phyloP scores from a whole-genome alignment of 768 basidiomycete genomes.

The Russula olivacea region DNA sequence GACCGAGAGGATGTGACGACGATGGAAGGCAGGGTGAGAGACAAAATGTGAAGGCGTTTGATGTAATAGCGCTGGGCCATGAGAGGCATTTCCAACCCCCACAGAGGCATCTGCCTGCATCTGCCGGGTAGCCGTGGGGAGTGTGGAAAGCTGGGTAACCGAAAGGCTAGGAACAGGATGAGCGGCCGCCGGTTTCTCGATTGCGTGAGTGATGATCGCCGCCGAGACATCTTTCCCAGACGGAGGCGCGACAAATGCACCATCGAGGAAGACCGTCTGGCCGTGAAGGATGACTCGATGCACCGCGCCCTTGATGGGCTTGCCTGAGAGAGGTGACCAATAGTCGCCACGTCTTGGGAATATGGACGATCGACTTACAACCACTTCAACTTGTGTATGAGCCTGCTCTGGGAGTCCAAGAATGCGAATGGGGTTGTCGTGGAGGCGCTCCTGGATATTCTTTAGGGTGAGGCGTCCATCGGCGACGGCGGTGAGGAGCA shows the following conservation, averaged over 20 bases:
- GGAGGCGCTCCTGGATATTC: constrained; percentile 73
- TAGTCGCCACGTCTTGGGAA: constrained; percentile 45
- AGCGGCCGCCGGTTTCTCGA: constrained; percentile 5
- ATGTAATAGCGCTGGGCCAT: constrained; percentile 33
- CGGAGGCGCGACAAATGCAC: constrained; percentile 52
- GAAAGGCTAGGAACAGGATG: constrained; percentile 5
- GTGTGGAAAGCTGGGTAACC: background rate
- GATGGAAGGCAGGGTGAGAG: constrained; percentile 84
- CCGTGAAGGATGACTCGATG: constrained; percentile 90
- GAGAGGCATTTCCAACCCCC: constrained; percentile 19
- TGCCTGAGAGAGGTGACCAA: constrained; percentile 83
- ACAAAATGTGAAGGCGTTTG: constrained; percentile 45
- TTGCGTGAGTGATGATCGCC: constrained; percentile 30
- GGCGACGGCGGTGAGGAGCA: constrained; percentile 80
- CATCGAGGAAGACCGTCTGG: constrained; percentile 86
- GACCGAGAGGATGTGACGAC: constrained; percentile 88
- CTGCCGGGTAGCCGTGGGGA: constrained; percentile 12
- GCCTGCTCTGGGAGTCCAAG: constrained; percentile 85
- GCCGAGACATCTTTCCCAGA: constrained; percentile 71
- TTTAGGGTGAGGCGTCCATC: constrained; percentile 75
- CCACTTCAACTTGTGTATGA: constrained; percentile 88
- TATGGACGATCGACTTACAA: constrained; percentile 65
- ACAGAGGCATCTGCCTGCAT: background rate
- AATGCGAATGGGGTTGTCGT: constrained; percentile 90
- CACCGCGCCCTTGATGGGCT: constrained; percentile 60